phyloP scores from a whole-genome alignment of 257 asterid genomes.

The Solanum chaucha region DNA sequence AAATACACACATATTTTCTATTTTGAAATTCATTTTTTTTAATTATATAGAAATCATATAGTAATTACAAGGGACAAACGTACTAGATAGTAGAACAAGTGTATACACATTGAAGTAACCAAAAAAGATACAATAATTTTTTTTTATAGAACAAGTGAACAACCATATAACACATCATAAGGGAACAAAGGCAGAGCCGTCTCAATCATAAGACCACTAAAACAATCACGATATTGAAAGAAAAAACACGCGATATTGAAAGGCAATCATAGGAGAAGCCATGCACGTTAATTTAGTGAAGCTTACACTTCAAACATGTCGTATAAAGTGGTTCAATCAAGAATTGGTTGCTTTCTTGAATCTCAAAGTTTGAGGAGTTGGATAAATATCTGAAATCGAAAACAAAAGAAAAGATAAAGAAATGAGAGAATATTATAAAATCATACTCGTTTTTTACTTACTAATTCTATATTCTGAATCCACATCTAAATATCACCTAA shows the following conservation, averaged over 20 bases:
- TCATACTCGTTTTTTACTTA: not conserved
- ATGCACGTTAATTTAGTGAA: not conserved
- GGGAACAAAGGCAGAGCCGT: not conserved
- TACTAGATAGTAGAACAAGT: not conserved
- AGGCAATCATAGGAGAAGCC: not conserved
- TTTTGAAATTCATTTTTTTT: no score
- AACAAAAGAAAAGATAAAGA: not conserved
- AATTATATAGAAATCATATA: no score
- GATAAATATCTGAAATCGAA: not conserved
- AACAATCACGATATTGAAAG: not conserved
- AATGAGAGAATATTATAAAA: not conserved
- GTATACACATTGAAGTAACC: not conserved
- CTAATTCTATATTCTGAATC: not conserved
- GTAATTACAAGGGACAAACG: no score
- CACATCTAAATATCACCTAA: not conserved
- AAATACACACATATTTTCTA: no score
- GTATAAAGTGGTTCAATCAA: not conserved
- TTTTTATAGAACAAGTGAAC: not conserved
- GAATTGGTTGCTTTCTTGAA: not conserved
- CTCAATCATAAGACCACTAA: not conserved
- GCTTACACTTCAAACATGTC: not conserved
- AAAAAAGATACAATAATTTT: not conserved
- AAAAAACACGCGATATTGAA: not conserved
- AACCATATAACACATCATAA: not conserved
- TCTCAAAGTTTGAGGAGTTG: not conserved